These are phyloP conservation scores for Telopea speciosissima DNA, from an alignment of 177 flowering plant genomes.

Conservation along the genomic window DNA sequence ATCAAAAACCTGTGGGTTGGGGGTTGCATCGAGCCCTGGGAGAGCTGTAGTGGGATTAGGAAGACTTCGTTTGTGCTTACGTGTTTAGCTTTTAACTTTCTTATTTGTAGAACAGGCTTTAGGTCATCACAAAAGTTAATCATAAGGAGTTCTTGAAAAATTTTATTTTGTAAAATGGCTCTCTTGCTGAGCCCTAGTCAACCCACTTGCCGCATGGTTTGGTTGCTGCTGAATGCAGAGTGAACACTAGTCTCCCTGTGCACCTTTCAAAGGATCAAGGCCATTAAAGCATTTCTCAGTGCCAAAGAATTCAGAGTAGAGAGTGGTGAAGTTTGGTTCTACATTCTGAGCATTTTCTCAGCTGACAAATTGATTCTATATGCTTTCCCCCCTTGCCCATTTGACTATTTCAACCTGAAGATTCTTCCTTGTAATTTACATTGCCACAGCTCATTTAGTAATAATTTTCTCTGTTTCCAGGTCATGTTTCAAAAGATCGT, in stretches of 20 bases:
- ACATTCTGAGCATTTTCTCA: too few relatives aligned
- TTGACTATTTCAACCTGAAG: background rate
- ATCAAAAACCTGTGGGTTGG: too few relatives aligned
- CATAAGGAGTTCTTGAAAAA: too few relatives aligned
- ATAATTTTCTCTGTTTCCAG: conserved; percentile 30
- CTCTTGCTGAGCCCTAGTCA: background rate
- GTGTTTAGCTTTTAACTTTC: background rate
- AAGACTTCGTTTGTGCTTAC: background rate
- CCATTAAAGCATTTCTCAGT: background rate
- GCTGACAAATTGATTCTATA: background rate
- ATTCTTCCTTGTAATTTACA: background rate
- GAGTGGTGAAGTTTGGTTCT: background rate
- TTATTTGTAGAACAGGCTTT: background rate
- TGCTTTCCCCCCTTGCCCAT: background rate
- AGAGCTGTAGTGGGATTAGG: background rate
- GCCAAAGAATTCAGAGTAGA: background rate
- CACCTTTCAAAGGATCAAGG: background rate
- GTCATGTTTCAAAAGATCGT: conserved; percentile 66
- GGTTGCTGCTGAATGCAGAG: background rate
- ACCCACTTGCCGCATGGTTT: background rate
- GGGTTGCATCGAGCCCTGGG: too few relatives aligned
- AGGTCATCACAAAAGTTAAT: too few relatives aligned
- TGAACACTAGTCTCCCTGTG: background rate
- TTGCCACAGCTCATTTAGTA: background rate
- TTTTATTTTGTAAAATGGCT: background rate